Percentiles rank a stretch among this genome's conserved stretches.
Evolutionary conservation across 768 basidiomycete genomes (phyloP).

Genomic region (Naganishia antarctica): DNA sequence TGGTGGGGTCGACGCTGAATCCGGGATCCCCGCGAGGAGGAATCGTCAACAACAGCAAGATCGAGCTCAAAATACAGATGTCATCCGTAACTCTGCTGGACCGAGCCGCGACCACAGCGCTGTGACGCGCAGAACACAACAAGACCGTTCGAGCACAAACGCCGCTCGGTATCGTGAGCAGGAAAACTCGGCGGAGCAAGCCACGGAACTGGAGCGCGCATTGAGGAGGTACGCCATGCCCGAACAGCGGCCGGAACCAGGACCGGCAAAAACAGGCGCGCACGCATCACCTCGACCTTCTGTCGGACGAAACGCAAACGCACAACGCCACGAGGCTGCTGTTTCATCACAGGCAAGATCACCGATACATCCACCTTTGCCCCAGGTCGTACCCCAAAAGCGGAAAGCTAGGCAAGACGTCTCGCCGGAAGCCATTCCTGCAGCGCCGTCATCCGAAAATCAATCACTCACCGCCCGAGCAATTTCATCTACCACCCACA

Average conservation of each 20-base stretch:
- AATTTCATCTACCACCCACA: neutral
- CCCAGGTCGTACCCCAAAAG: constrained; percentile 16
- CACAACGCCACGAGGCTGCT: neutral
- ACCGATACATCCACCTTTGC: neutral
- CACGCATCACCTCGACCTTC: too few relatives aligned
- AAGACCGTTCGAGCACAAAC: too few relatives aligned
- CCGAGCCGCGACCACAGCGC: too few relatives aligned
- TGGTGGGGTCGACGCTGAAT: too few relatives aligned
- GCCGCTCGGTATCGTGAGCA: neutral
- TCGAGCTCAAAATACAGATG: too few relatives aligned
- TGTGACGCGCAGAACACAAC: too few relatives aligned
- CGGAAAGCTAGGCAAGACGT: neutral
- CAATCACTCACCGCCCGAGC: neutral
- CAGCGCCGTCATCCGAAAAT: neutral
- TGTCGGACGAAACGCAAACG: neutral
- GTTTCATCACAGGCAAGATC: neutral
- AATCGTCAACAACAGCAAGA: too few relatives aligned
- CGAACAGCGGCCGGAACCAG: neutral
- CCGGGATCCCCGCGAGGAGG: too few relatives aligned
- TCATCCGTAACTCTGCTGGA: too few relatives aligned
- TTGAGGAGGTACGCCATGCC: neutral
- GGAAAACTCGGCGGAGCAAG: neutral
- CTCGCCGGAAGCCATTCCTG: neutral
- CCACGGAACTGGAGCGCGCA: constrained; percentile 8
- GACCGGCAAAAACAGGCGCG: neutral